Evolutionary conservation across 1,139 yeast species (phyloP), one percentile per base, ranked within the genome.

Genomic region (Trichomonascaceae sp.): DNA sequence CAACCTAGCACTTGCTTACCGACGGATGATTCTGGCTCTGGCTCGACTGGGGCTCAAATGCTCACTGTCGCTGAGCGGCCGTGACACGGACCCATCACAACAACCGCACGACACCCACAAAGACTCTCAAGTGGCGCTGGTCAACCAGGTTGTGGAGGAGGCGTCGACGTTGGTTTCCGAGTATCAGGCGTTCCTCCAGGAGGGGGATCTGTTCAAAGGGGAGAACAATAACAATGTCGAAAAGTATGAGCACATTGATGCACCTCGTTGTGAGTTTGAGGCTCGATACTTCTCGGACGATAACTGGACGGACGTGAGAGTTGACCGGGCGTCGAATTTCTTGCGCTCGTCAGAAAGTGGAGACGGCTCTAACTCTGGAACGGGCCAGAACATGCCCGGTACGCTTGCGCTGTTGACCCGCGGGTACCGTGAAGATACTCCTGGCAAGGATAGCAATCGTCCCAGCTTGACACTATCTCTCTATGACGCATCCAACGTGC

Each of bases 241-340:
- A n/a, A n/a, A n/a, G 32, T 27, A 38, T 9, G 46, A 42, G 13
- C 30, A 32, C 5, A 31, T 43, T 15, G 43, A 38, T 16, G 27
- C 35, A 5, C 43, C 44, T 4, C 42, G 43, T 3, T 31, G 35
- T 3, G 27, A 35, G 13, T 50, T 43, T 33, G 38, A 43, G 4
- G 52, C 48, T 23, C 37, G 41, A 16, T 48, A 46, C 32, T 47
- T 40, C 31, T 39, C 38, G 9, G 44, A 44, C n/a, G 50, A 50
- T 15, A 35, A 37, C 16, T 48, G 51, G 49, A 26, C 38, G 3
- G 42, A 43, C 20, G 41, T 45, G 11, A 36, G 27, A 17, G 44
- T 47, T 15, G 40, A 37, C 15, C 31, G 40, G n/a, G 25, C 39
- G n/a, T 31, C 36, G 6, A 11, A 20, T 11, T n/a, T n/a, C n/a